Base-by-base conservation (phyloP, 306 rosid species). In the Prunus padus region DNA sequence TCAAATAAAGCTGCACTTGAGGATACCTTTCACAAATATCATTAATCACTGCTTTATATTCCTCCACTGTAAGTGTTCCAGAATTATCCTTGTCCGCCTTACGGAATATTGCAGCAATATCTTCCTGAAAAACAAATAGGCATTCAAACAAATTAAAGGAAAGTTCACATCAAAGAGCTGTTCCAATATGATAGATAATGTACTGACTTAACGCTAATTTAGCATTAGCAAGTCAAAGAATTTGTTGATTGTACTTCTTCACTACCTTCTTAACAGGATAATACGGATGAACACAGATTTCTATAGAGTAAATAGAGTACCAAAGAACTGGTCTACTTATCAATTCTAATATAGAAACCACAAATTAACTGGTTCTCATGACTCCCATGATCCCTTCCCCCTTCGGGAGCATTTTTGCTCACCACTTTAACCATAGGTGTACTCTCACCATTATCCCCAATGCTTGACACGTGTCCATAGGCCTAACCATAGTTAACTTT, bases 11-110 rank as follows among this genome's bases (percentile, higher is more conserved):
- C 83, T 86, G 97, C 81, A 95, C 96, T 78, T 95, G 99, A 75
- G 99, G 99, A 73, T 95, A 95, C 71, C 99, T 84, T 81, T 88
- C 96, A 67, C 93, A 89, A 23, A 92, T 92, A 82, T 95, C 99
- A 59, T 83, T 59, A 72, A 90, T 77, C 65, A 79, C 97, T 76
- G 85, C 99, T 81, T 88, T 81, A 79, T 83, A 79, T 80, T 92
- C 90, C 82, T 89, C 83, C 3, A 87, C 86, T 1, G 96, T 90
- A 4, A 95, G 97, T 20, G 90, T 95, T 81, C 98, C 99, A 8
- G 97, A 89, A 65, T 84, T 89, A 83, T 81, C 85, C 82, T 76
- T 84, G 84, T 92, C 98, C 23, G 99, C 96, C 80, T 92, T 92
- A 68, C 77, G 86, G 72, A 95, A 92, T 68, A 95, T 95, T 2